Conservation (phyloP, 805 yeast species). For the Starmerella bombicola region DNA sequence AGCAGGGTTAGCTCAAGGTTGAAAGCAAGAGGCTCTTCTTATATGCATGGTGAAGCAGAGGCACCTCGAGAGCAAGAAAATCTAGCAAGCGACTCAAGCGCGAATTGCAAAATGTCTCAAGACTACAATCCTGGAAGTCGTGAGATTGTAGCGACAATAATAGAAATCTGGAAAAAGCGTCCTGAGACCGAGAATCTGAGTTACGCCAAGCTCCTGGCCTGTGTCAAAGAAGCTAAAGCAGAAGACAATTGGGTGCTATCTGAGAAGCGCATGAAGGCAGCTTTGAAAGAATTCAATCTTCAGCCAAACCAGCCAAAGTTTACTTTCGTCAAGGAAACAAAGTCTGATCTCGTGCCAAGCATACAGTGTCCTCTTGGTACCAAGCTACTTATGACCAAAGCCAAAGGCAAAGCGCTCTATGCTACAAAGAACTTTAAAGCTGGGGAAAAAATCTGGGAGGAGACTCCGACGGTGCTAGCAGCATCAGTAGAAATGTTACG, state of each 20-base stretch:
- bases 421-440: constrained; percentile 37
- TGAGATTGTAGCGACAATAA: constrained; percentile 48
- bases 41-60: too few relatives aligned
- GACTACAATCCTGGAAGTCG: constrained; percentile 41
- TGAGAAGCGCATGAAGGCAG: constrained; percentile 42
- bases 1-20: too few relatives aligned
- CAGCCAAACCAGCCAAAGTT: constrained; percentile 33
- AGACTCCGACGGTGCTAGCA: constrained; percentile 45
- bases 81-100: neutral
- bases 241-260: constrained; percentile 45
- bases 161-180: constrained; percentile 55
- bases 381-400: constrained; percentile 38
- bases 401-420: constrained; percentile 50
- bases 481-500: constrained; percentile 58
- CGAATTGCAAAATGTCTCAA: neutral
- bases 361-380: constrained; percentile 32
- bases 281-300: constrained; percentile 47
- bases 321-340: constrained; percentile 44
- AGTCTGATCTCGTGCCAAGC: constrained; percentile 38
- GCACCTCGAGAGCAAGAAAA: too few relatives aligned
- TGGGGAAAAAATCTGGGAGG: constrained; percentile 51
- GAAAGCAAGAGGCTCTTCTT: too few relatives aligned
- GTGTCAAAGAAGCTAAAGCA: constrained; percentile 41
- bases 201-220: constrained; percentile 39
- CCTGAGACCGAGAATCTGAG: constrained; percentile 50